phyloP scores from a whole-genome alignment of 2,329 filamentous ascomycete genomes.

The Emmonsiellopsis sp. region DNA sequence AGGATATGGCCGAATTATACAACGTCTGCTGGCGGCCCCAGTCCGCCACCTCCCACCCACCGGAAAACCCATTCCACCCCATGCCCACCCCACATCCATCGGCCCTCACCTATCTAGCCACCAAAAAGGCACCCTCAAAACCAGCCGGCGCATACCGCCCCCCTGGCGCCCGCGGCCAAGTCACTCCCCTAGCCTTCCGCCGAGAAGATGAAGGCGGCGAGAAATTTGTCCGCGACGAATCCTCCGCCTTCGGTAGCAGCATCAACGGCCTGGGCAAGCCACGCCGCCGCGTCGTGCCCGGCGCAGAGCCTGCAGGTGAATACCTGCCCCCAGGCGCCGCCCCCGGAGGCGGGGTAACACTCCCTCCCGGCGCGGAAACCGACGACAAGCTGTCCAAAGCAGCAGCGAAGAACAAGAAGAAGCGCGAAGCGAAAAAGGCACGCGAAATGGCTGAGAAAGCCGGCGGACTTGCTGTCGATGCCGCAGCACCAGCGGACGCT shows the following conservation, averaged over 20 bases:
- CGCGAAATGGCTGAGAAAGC: constrained; percentile 65
- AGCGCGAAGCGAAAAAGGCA: constrained; percentile 83
- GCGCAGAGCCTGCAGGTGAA: constrained; percentile 64
- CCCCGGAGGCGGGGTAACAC: constrained; percentile 55
- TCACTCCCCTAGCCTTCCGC: constrained; percentile 89
- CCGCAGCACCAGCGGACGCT: neutral
- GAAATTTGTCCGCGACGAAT: constrained; percentile 71
- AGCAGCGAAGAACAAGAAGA: constrained; percentile 96
- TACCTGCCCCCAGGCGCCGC: constrained; percentile 59
- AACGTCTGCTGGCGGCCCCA: constrained; percentile 81
- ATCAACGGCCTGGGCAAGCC: constrained; percentile 72
- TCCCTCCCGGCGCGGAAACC: constrained; percentile 53
- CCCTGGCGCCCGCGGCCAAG: constrained; percentile 79
- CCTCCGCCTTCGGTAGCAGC: constrained; percentile 45
- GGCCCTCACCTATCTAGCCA: constrained; percentile 70
- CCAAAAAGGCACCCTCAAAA: constrained; percentile 89
- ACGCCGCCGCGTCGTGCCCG: constrained; percentile 71
- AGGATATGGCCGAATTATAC: constrained; percentile 92
- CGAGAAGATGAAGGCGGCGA: constrained; percentile 93
- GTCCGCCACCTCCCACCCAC: constrained; percentile 48
- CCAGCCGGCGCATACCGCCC: constrained; percentile 94
- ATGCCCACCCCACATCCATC: constrained; percentile 74
- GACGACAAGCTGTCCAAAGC: constrained; percentile 73
- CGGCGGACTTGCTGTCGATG: constrained; percentile 29
- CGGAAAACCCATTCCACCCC: constrained; percentile 62